Evolutionary conservation across 75 land plant genomes (phyloP).

Genomic region (Isoetes taiwanensis): DNA sequence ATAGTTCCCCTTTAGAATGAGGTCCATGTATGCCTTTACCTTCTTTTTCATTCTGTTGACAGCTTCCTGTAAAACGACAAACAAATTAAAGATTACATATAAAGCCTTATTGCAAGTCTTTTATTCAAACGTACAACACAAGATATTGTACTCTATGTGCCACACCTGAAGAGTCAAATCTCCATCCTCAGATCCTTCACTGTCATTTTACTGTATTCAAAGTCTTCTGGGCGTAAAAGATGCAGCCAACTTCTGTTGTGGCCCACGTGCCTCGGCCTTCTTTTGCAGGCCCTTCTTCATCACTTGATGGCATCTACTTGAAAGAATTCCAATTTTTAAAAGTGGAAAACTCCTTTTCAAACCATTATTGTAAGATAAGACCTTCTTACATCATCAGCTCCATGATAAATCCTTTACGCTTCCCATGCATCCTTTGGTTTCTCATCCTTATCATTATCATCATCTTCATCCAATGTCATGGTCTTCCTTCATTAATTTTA

Average conservation of each 20-base stretch:
- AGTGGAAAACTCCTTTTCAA: background rate
- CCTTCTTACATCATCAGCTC: conserved; percentile 70
- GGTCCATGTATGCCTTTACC: background rate
- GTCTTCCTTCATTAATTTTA: conserved; percentile 42
- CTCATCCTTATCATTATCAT: conserved; percentile 39
- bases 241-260: conserved; percentile 48
- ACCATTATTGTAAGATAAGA: background rate
- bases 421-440: conserved; percentile 50
- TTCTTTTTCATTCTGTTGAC: conserved; percentile 10
- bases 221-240: conserved; percentile 50
- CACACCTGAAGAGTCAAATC: conserved; percentile 54
- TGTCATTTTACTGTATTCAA: conserved; percentile 35
- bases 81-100: too few relatives aligned
- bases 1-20: background rate
- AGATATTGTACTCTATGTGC: too few relatives aligned
- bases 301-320: conserved; percentile 81
- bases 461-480: conserved; percentile 56
- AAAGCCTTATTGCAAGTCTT: too few relatives aligned
- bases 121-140: too few relatives aligned
- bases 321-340: too few relatives aligned
- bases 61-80: conserved; percentile 16
- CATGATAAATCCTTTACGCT: conserved; percentile 41
- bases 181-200: conserved; percentile 14
- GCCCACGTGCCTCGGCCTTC: conserved; percentile 45
- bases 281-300: conserved; percentile 55